Evolutionary conservation across 2,329 filamentous ascomycete species (phyloP).

Genomic region (Sarocladium strictum): DNA sequence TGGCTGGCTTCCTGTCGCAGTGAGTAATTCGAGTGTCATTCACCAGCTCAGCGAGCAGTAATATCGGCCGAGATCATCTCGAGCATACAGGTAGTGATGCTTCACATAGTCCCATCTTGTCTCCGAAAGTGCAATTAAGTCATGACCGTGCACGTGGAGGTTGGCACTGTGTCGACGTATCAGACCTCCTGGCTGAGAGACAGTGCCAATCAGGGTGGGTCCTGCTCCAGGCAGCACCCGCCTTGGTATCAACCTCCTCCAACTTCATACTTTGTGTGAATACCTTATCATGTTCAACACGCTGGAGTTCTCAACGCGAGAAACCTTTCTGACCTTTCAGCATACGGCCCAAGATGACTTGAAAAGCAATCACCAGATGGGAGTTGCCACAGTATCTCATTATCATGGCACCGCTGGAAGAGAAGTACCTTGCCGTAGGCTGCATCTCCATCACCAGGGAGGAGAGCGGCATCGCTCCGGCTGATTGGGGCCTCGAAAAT

Average conservation of each 20-base stretch:
- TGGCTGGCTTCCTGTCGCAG: no score
- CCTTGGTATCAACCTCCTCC: not conserved
- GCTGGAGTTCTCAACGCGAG: not conserved
- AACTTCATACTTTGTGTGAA: not conserved
- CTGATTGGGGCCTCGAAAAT: conserved; percentile 3
- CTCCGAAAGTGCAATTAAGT: not conserved
- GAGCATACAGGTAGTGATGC: no score
- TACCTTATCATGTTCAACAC: not conserved
- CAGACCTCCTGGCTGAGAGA: no score
- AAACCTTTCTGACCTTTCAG: no score
- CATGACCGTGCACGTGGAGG: not conserved
- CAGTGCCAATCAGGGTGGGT: not conserved
- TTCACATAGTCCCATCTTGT: no score
- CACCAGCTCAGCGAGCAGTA: no score
- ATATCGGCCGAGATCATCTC: no score
- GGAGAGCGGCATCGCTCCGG: conserved; percentile 8
- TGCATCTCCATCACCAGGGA: conserved; percentile 26
- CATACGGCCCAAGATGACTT: not conserved
- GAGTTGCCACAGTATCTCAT: not conserved
- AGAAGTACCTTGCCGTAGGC: conserved; percentile 35
- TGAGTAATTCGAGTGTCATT: no score
- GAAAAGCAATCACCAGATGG: not conserved
- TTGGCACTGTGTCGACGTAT: conserved; percentile 8
- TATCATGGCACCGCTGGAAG: conserved; percentile 14
- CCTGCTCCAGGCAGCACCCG: conserved; percentile 1